A percentile compares a stretch with the other conserved stretches of the same genome.
Evolutionary conservation across 2,329 filamentous ascomycete species (phyloP).

Genomic region (Periconia sp.): DNA sequence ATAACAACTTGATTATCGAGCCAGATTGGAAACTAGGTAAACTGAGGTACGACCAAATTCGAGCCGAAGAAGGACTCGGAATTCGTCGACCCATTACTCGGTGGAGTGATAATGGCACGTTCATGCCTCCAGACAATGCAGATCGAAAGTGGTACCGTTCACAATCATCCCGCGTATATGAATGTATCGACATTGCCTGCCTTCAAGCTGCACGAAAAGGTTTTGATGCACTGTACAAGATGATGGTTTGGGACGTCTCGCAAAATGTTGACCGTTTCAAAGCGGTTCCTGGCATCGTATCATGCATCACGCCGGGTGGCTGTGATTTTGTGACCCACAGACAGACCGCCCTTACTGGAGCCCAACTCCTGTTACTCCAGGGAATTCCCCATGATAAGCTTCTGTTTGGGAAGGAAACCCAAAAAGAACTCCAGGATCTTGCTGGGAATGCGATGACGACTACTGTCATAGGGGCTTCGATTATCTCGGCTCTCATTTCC

Average conservation of each 20-base stretch:
- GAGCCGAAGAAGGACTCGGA: conserved; percentile 59
- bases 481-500: conserved; percentile 64
- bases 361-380: conserved; percentile 70
- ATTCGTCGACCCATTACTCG: conserved; percentile 63
- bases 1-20: conserved; percentile 26
- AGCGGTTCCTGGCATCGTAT: conserved; percentile 63
- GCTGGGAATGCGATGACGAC: conserved; percentile 83
- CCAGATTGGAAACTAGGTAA: conserved; percentile 64
- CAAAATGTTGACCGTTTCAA: conserved; percentile 72
- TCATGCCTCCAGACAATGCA: conserved; percentile 62
- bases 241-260: conserved; percentile 65
- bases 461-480: conserved; percentile 70
- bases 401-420: conserved; percentile 66
- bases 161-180: conserved; percentile 66
- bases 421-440: conserved; percentile 67
- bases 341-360: conserved; percentile 65
- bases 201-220: conserved; percentile 56
- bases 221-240: conserved; percentile 66
- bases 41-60: conserved; percentile 64
- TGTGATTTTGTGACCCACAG: conserved; percentile 66
- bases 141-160: conserved; percentile 57
- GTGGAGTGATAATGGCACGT: conserved; percentile 63
- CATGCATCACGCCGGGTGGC: conserved; percentile 72
- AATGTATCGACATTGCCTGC: conserved; percentile 69
- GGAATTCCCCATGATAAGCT: conserved; percentile 70